Base-by-base conservation (phyloP, 805 yeast genomes). In the Starmerella ratchasimensis region DNA sequence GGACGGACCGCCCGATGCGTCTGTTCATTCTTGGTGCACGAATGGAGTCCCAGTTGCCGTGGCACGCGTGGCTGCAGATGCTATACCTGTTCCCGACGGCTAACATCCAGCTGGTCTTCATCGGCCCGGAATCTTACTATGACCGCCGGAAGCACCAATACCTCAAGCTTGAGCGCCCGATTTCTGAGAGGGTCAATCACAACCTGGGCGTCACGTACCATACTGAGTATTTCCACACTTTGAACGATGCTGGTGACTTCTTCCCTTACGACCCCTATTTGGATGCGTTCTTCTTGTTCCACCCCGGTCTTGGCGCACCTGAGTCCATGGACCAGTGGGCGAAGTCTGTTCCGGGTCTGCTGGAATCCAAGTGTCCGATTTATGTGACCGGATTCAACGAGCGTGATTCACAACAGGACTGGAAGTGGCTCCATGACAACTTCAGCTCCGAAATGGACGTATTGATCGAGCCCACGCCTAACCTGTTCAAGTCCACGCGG, bases 181-280 rank as follows among this genome's bases (percentile, higher is more conserved):
- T 80, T 19, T 72, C 74, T 28, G 72, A 74, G 50, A 72, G 86
- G 53, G 62, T 79, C 33, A 94, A 82, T 58, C 76, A 72, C 35
- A 74, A 76, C 36, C 58, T 90, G 51, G 66, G 80, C 20, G 68
- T 86, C 48, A 71, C 78, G 41, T 78, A 79, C 61, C 94, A 86
- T 60, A 83, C 97, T 1, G 80, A 81, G 51, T 86, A 78, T 59
- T 90, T 90, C 74, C 83, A 84, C 55, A 88, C 80, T 28, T 67
- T 80, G 44, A 94, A 90, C 60, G 84, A 84, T 52, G 76, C 82
- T 34, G 90, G 86, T 52, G 96, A 88, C 61, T 81, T 90, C 58
- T 82, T 83, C 75, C 98, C 98, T 4, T 90, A 86, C 58, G 98
- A 90, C 58, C 98, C 99, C 31, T 90, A 88, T 59, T 69, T 82